Percentiles rank a stretch among this genome's conserved stretches.
Conservation (phyloP, 352 stramenopile genomes). For the Pythium guiyangense region DNA sequence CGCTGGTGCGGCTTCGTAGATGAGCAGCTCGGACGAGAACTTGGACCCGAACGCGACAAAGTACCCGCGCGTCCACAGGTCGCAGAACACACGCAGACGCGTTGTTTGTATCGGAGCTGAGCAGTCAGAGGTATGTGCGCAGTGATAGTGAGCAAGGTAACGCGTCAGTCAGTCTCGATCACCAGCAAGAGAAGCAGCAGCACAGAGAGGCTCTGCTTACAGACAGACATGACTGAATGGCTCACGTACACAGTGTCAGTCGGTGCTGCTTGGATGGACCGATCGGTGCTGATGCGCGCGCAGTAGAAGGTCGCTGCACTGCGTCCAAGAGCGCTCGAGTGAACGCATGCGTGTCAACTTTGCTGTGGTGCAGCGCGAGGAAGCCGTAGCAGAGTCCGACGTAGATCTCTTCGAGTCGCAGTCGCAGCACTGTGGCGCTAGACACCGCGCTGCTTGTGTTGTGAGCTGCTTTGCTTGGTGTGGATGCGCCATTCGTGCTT, state of each 20-base stretch:
- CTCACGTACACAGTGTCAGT: neutral
- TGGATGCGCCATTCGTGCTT: neutral
- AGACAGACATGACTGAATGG: neutral
- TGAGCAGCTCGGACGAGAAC: no score
- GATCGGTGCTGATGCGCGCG: neutral
- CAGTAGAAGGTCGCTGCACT: neutral
- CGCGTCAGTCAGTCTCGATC: no score
- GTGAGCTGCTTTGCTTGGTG: neutral
- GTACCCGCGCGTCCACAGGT: no score
- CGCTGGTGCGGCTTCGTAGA: slow-evolving; percentile 33
- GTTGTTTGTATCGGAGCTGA: slow-evolving; percentile 18
- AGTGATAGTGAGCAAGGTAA: neutral
- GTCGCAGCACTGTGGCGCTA: neutral
- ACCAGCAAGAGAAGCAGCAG: no score
- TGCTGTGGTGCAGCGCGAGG: neutral
- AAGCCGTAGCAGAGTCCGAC: slow-evolving; percentile 8
- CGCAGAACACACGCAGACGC: no score
- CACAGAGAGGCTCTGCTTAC: neutral
- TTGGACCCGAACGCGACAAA: no score
- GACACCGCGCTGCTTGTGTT: neutral
- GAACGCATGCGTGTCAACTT: neutral
- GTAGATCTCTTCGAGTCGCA: slow-evolving; percentile 13
- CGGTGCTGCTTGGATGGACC: neutral
- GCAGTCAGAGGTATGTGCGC: neutral
- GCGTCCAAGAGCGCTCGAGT: neutral